Evolutionary conservation across 2,329 filamentous ascomycete genomes (phyloP).

Genomic region (Paecilomyces fulvus): DNA sequence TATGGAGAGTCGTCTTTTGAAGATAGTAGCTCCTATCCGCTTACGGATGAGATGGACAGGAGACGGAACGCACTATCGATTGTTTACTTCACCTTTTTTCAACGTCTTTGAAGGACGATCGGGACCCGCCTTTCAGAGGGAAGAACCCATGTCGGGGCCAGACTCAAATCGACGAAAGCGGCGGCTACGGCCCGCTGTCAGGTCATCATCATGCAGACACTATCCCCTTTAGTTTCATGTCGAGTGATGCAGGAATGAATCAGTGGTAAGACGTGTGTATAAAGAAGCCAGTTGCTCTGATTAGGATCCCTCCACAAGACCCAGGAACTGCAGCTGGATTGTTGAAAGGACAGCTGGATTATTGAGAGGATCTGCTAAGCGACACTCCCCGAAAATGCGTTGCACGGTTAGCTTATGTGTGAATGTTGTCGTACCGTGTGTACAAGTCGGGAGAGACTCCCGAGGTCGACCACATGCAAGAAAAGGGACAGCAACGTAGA

Average conservation of each 20-base stretch:
- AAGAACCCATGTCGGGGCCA: background rate
- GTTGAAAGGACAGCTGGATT: background rate
- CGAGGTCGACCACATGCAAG: background rate
- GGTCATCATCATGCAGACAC: background rate
- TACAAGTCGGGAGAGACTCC: background rate
- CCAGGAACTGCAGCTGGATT: background rate
- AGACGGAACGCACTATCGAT: background rate
- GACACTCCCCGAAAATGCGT: background rate
- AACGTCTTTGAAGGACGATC: background rate
- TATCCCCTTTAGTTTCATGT: background rate
- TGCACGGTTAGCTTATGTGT: background rate
- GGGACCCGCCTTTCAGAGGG: background rate
- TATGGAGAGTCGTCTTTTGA: background rate
- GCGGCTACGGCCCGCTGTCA: background rate
- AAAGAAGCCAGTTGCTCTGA: background rate
- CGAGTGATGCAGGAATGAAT: background rate
- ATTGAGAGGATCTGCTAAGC: background rate
- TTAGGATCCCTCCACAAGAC: background rate
- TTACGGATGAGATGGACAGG: background rate
- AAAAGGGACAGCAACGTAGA: background rate
- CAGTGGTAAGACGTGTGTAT: background rate
- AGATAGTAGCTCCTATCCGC: background rate
- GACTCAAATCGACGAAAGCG: background rate
- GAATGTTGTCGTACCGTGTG: background rate
- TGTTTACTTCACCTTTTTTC: background rate